Percentiles rank a stretch among this genome's conserved stretches.
These are phyloP conservation scores for Umbelopsis vinacea DNA, from an alignment of 192 early-diverging fungal species.

Conservation along the genomic window DNA sequence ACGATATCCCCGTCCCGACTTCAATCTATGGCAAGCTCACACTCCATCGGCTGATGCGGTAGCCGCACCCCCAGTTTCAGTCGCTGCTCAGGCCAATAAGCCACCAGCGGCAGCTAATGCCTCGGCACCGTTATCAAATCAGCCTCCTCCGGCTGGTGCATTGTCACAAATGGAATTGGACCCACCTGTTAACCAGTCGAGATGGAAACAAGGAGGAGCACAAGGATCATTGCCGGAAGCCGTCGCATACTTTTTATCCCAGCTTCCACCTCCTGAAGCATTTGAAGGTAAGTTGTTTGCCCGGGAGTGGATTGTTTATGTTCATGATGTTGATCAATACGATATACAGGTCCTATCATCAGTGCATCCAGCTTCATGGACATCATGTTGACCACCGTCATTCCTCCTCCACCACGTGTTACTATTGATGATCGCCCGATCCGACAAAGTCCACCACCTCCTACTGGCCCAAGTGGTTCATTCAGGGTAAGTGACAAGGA, in stretches of 20 bases:
- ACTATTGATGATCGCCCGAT: constrained; percentile 23
- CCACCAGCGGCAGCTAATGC: constrained; percentile 42
- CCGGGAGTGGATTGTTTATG: not conserved
- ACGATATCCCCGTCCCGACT: constrained; percentile 74
- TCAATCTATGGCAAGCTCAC: constrained; percentile 69
- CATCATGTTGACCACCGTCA: constrained; percentile 44
- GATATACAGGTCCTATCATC: constrained; percentile 37
- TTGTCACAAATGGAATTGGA: constrained; percentile 23
- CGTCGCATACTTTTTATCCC: constrained; percentile 49
- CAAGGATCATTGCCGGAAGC: constrained; percentile 49
- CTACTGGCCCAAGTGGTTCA: not conserved
- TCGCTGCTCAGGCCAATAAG: not conserved
- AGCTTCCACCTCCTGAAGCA: constrained; percentile 44
- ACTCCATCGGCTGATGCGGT: constrained; percentile 48
- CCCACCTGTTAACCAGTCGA: not conserved
- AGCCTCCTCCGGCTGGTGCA: constrained; percentile 45
- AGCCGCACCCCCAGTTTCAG: constrained; percentile 4
- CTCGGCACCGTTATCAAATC: constrained; percentile 44
- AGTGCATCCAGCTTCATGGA: constrained; percentile 46
- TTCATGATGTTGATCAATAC: not conserved
- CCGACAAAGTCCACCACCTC: constrained; percentile 31
- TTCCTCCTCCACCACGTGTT: constrained; percentile 42
- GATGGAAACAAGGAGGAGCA: constrained; percentile 40
- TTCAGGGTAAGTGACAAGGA: not conserved
- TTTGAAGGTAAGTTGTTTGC: constrained; percentile 42